Base-by-base conservation (phyloP, 2,329 filamentous ascomycete genomes). In the Helotiales sp. region DNA sequence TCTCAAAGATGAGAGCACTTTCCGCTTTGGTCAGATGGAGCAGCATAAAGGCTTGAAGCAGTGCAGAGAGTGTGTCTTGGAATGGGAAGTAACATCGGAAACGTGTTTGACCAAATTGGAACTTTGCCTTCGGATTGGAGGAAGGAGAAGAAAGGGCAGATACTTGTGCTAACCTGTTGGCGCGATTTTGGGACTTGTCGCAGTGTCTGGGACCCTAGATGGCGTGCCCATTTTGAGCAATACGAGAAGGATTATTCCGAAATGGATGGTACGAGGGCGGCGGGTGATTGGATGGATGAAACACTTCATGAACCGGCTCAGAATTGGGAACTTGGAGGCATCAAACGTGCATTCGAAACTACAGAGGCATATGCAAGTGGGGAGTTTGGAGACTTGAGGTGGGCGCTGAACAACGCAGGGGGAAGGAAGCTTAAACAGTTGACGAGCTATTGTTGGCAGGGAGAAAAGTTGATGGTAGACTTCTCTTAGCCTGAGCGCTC, bases 121-220 rank as follows among this genome's bases (percentile, higher is more conserved):
- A n/a, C n/a, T n/a, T n/a, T n/a, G n/a, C n/a, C n/a, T n/a, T n/a
- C n/a, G n/a, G n/a, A n/a, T n/a, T n/a, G n/a, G 19, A 2, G 2
- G 22, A 27, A 24, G 19, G n/a, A 15, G 19, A 44, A 44, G 22
- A 44, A 5, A 12, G 22, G 40, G 7, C 22, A 44, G 40, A 24
- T 44, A 6, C 3, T 54, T 17, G 48, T 55, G 12, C 15, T 59
- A 1, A 55, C 57, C 7, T 29, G 22, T 13, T 59, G 52, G 52
- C 47, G 57, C 4, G 57, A 59, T 36, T 59, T 59, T 22, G 57
- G 57, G n/a, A 24, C 27, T 5, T 59, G 57, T 31, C 33, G 42
- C 17, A 55, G 44, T 7, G 44, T 49, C 2, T 59, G 29, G 13
- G 57, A 59, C 44, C 57, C 52, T 7, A 25, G 57, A 38, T 59